Conservation (phyloP, 164 flowering plant species). For the Houttuynia cordata region DNA sequence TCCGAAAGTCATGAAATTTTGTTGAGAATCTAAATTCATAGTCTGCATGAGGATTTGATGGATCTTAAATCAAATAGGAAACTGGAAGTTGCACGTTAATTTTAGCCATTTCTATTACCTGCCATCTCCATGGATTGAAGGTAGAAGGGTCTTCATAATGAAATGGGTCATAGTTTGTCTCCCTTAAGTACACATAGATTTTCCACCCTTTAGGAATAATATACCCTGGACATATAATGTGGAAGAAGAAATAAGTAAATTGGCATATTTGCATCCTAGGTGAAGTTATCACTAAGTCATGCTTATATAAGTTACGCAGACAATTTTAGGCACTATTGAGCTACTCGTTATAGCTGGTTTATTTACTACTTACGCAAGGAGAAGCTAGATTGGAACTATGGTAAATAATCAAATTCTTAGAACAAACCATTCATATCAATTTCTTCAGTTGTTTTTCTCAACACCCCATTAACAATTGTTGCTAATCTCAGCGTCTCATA, state of each 20-base stretch:
- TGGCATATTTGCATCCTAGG: not conserved
- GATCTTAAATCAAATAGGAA: not conserved
- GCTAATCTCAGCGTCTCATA: conserved; percentile 39
- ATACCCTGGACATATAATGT: conserved; percentile 21
- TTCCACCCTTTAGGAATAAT: conserved; percentile 52
- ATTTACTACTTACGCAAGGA: too few relatives aligned
- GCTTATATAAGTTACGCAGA: not conserved
- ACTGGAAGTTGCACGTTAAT: not conserved
- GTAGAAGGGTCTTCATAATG: conserved; percentile 35
- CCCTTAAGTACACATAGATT: conserved; percentile 41
- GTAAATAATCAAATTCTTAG: not conserved
- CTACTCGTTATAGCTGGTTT: not conserved
- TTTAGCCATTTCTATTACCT: conserved; percentile 11
- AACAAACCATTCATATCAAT: conserved; percentile 39
- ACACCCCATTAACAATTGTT: conserved; percentile 37
- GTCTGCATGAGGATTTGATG: conserved; percentile 30
- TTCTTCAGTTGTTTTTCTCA: conserved; percentile 33
- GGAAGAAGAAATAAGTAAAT: not conserved
- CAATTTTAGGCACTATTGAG: not conserved
- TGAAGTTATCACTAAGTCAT: not conserved
- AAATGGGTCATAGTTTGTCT: conserved; percentile 33
- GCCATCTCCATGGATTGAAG: conserved; percentile 63
- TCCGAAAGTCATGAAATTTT: conserved; percentile 55
- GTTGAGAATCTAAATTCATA: conserved; percentile 48
- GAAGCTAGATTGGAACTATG: not conserved